Conservation (phyloP, 2,329 filamentous ascomycete genomes). For the Fusarium tanahbumbuense region DNA sequence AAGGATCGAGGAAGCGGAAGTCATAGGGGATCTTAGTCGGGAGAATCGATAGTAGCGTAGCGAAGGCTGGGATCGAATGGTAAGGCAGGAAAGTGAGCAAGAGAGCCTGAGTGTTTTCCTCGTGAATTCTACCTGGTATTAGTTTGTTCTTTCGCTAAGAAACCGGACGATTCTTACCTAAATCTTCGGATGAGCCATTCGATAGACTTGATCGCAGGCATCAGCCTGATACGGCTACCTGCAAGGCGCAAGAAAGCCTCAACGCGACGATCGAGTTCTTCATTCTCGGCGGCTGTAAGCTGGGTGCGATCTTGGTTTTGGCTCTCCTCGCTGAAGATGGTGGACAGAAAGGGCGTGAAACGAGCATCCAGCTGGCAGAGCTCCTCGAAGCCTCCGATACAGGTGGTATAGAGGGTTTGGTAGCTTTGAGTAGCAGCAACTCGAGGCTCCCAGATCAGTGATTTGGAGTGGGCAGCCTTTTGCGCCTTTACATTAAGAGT, state of each 20-base stretch:
- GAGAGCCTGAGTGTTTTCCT: constrained; percentile 83
- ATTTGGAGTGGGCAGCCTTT: constrained; percentile 91
- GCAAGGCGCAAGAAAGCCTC: constrained; percentile 86
- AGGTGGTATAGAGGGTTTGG: constrained; percentile 87
- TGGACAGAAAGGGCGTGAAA: constrained; percentile 79
- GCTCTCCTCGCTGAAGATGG: constrained; percentile 93
- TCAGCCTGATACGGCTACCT: constrained; percentile 80
- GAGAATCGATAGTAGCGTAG: constrained; percentile 87
- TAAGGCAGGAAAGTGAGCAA: constrained; percentile 93
- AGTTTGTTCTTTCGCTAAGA: not conserved
- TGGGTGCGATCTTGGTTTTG: constrained; percentile 87
- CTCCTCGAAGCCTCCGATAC: constrained; percentile 89
- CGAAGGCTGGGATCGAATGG: constrained; percentile 86
- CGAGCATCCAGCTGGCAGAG: constrained; percentile 86
- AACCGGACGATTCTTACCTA: constrained; percentile 65
- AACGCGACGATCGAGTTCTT: constrained; percentile 79
- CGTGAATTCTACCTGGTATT: constrained; percentile 75
- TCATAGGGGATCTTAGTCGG: constrained; percentile 78
- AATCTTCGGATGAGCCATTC: constrained; percentile 97
- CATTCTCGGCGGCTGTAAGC: constrained; percentile 84
- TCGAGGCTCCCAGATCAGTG: constrained; percentile 89
- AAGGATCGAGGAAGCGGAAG: constrained; percentile 87
- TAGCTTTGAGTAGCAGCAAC: constrained; percentile 90
- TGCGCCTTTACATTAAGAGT: constrained; percentile 94
- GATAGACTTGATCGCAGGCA: constrained; percentile 87